Percentiles rank a stretch among this genome's conserved stretches.
Evolutionary conservation across 805 yeast species (phyloP).

Genomic region (Ogataea polymorpha): DNA sequence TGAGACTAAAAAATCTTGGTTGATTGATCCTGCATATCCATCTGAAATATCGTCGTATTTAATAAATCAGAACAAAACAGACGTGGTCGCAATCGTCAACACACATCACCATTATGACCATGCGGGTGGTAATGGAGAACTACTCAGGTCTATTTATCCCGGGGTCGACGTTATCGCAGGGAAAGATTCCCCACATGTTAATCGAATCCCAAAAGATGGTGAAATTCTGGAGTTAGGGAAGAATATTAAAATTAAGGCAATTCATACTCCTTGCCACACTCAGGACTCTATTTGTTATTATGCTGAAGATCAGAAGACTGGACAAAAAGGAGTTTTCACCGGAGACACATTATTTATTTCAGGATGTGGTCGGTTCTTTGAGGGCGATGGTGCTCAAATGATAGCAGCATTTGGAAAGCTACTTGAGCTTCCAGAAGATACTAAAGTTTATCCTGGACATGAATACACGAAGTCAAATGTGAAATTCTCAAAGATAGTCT

Average conservation of each 20-base stretch:
- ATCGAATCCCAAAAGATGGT: slow-evolving; percentile 64
- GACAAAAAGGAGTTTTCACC: slow-evolving; percentile 76
- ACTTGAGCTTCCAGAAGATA: slow-evolving; percentile 60
- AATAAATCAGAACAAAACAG: slow-evolving; percentile 31
- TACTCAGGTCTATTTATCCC: slow-evolving; percentile 34
- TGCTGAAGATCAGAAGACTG: slow-evolving; percentile 60
- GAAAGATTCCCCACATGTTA: slow-evolving; percentile 69
- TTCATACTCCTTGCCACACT: slow-evolving; percentile 98
- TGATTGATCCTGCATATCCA: slow-evolving; percentile 93
- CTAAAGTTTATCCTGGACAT: slow-evolving; percentile 88
- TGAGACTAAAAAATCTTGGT: slow-evolving; percentile 63
- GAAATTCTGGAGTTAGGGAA: slow-evolving; percentile 64
- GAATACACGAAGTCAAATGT: slow-evolving; percentile 88
- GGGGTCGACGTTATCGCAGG: slow-evolving; percentile 78
- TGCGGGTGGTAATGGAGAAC: slow-evolving; percentile 72
- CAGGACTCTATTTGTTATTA: slow-evolving; percentile 92
- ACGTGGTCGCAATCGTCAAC: slow-evolving; percentile 76
- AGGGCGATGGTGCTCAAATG: slow-evolving; percentile 86
- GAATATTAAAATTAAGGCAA: slow-evolving; percentile 63
- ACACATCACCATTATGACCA: slow-evolving; percentile 98
- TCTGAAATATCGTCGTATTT: slow-evolving; percentile 55
- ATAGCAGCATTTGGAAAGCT: slow-evolving; percentile 60
- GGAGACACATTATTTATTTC: slow-evolving; percentile 94
- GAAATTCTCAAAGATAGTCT: slow-evolving; percentile 66
- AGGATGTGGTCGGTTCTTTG: slow-evolving; percentile 97